These are phyloP conservation scores for Aspergillus indologenus DNA, from an alignment of 495 filamentous ascomycete genomes.

Conservation along the genomic window DNA sequence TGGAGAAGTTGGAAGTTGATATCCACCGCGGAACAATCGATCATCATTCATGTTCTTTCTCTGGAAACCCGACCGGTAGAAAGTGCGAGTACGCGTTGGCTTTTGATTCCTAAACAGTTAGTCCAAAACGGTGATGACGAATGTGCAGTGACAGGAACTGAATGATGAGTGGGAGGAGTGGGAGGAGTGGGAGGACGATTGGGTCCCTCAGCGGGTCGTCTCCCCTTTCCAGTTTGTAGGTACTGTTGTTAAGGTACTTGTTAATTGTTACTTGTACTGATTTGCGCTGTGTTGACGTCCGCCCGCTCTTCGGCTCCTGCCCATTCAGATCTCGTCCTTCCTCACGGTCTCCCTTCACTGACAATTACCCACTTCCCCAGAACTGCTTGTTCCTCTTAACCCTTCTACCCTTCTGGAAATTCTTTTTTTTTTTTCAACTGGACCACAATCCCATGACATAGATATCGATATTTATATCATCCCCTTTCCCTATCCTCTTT, in stretches of 20 bases:
- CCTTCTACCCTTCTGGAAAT: not conserved
- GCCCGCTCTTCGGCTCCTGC: not conserved
- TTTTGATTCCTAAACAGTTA: not conserved
- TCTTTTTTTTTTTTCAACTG: not conserved
- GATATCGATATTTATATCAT: not conserved
- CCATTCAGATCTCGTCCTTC: not conserved
- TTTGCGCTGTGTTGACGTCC: slow-evolving; percentile 4
- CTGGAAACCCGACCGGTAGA: not conserved
- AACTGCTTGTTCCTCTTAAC: not conserved
- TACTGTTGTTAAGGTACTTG: too few relatives aligned
- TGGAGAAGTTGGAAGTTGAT: not conserved
- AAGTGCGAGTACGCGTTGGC: not conserved
- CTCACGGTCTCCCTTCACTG: too few relatives aligned
- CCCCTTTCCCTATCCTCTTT: slow-evolving; percentile 1
- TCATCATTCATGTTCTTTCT: not conserved
- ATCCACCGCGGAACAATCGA: not conserved
- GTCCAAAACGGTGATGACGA: not conserved
- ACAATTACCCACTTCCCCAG: not conserved
- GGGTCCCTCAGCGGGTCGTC: not conserved
- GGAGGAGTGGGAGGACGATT: not conserved
- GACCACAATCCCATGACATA: not conserved
- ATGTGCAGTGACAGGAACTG: not conserved
- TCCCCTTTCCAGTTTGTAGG: slow-evolving; percentile 2
- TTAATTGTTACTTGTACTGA: too few relatives aligned
- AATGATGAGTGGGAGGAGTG: not conserved